These are phyloP conservation scores for Cercospora citrullina DNA, from an alignment of 2,329 filamentous ascomycete genomes.

Conservation along the genomic window DNA sequence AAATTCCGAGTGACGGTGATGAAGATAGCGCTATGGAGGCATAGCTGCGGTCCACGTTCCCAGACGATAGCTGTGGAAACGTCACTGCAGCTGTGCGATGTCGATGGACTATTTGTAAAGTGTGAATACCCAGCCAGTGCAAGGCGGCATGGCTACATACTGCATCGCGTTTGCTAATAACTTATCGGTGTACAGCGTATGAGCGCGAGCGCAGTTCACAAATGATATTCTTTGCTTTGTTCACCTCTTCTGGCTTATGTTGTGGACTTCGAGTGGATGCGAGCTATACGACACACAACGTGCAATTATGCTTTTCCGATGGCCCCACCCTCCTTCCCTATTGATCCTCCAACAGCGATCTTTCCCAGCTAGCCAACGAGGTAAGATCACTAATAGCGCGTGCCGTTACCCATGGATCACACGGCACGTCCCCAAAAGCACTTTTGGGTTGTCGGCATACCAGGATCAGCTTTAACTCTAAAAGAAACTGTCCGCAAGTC, in stretches of 20 bases:
- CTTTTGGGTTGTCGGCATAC: not conserved
- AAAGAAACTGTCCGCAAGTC: not conserved
- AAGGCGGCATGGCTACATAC: not conserved
- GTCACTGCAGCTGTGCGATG: not conserved
- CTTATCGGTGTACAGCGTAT: slow-evolving; percentile 4
- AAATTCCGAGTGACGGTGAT: slow-evolving; percentile 31
- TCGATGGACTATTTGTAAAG: not conserved
- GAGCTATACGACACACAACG: not conserved
- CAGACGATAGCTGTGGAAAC: not conserved
- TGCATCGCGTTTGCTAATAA: not conserved
- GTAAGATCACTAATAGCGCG: not conserved
- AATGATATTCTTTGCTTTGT: too few relatives aligned
- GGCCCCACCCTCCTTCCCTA: not conserved
- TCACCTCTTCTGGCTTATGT: too few relatives aligned
- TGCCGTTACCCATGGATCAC: not conserved
- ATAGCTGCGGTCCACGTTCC: not conserved
- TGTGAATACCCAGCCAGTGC: slow-evolving; percentile 6
- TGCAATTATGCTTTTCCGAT: not conserved
- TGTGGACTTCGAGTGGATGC: too few relatives aligned
- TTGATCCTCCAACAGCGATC: not conserved
- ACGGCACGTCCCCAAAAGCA: not conserved
- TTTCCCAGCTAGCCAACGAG: not conserved
- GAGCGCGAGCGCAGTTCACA: not conserved
- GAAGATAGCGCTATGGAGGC: slow-evolving; percentile 30
- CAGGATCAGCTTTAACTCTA: not conserved